Conservation (phyloP, 495 filamentous ascomycete species). For the Penicillium bovifimosum region DNA sequence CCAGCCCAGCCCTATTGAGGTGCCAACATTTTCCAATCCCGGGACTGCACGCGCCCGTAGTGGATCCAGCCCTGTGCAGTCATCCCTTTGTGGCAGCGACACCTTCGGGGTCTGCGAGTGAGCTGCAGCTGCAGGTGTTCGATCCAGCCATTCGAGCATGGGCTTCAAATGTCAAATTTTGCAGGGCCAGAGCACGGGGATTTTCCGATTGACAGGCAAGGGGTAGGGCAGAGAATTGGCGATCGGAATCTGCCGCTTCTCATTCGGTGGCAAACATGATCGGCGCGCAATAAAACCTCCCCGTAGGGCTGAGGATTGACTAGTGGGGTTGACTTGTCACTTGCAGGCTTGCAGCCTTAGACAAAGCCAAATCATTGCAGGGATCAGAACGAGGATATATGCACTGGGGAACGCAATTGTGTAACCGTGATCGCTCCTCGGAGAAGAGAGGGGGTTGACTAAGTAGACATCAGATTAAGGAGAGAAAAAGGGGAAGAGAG, state of each 20-base stretch:
- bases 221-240: not conserved
- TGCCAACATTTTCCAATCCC: not conserved
- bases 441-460: not conserved
- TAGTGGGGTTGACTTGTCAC: conserved; percentile 6
- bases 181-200: not conserved
- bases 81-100: not conserved
- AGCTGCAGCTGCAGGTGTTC: not conserved
- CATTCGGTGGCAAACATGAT: conserved; percentile 4
- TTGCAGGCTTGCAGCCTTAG: not conserved
- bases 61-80: not conserved
- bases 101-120: not conserved
- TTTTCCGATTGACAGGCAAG: not conserved
- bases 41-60: not conserved
- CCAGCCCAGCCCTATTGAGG: not conserved
- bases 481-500: too few species aligned
- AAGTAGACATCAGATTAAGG: not conserved
- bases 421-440: not conserved
- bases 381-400: not conserved
- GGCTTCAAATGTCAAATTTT: not conserved
- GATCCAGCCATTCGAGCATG: not conserved
- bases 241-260: not conserved
- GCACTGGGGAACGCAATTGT: not conserved
- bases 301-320: conserved; percentile 29
- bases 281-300: conserved; percentile 8
- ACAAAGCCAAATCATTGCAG: not conserved